A percentile compares a stretch with the other conserved stretches of the same genome.
These are phyloP conservation scores for Eucalyptus cloeziana DNA, from an alignment of 345 rosid genomes.

Conservation along the genomic window DNA sequence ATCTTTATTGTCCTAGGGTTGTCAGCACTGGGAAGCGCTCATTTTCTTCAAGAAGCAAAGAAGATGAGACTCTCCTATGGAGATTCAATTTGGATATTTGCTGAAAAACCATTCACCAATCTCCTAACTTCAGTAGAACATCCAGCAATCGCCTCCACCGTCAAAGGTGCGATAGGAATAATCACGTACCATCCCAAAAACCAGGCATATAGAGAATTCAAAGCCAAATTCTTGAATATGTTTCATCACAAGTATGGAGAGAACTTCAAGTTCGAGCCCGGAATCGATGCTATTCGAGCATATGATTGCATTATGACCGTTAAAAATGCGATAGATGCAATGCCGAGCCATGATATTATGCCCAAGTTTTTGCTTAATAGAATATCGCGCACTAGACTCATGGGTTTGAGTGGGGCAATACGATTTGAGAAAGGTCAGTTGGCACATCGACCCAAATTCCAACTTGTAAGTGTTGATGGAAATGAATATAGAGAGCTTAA, in stretches of 20 bases:
- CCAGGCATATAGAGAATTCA: conserved; percentile 1
- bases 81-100: conserved; percentile 34
- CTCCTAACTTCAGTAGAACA: neutral
- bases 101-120: neutral
- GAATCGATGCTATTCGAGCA: conserved; percentile 17
- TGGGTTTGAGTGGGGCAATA: conserved; percentile 32
- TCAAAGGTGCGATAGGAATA: conserved; percentile 44
- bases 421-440: conserved; percentile 6
- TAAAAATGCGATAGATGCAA: neutral
- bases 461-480: conserved; percentile 24
- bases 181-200: conserved; percentile 5
- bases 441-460: neutral
- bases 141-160: conserved; percentile 9
- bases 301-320: conserved; percentile 21
- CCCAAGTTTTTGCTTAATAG: neutral
- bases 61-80: conserved; percentile 12
- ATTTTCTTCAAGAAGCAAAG: conserved; percentile 30
- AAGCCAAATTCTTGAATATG: neutral
- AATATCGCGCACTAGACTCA: conserved; percentile 6
- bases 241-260: conserved; percentile 6
- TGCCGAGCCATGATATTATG: neutral
- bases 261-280: conserved; percentile 11
- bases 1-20: conserved; percentile 31
- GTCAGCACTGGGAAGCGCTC: conserved; percentile 13
- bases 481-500: conserved; percentile 22